phyloP scores from a whole-genome alignment of 805 yeast genomes.

The Ogataea ramenticola region DNA sequence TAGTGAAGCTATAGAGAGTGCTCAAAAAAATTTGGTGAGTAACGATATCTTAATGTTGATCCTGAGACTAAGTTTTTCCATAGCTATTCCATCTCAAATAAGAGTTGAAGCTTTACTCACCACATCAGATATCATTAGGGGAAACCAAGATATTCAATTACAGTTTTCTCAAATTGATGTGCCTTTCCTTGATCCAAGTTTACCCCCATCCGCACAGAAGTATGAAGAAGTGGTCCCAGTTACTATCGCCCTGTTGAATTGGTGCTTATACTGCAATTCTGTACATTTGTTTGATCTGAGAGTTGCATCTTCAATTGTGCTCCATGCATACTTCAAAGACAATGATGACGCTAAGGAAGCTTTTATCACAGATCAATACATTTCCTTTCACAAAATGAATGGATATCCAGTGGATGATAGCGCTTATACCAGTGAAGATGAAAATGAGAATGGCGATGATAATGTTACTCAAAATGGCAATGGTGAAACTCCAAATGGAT shows the following conservation, averaged over 20 bases:
- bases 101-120: conserved; percentile 66
- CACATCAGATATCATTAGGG: conserved; percentile 67
- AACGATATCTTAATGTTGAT: conserved; percentile 61
- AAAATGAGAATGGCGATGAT: neutral
- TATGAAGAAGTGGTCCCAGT: conserved; percentile 52
- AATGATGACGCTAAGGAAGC: conserved; percentile 54
- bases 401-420: conserved; percentile 12
- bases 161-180: conserved; percentile 80
- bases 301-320: conserved; percentile 57
- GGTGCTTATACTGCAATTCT: conserved; percentile 76
- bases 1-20: conserved; percentile 49
- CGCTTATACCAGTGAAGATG: conserved; percentile 4
- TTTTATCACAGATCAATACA: conserved; percentile 63
- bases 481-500: neutral
- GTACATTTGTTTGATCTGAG: conserved; percentile 81
- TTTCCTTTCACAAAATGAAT: conserved; percentile 27
- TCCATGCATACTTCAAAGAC: conserved; percentile 61
- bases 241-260: conserved; percentile 63
- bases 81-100: conserved; percentile 54
- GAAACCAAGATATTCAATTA: conserved; percentile 59
- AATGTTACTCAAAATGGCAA: conserved; percentile 2
- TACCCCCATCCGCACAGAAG: conserved; percentile 24
- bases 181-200: conserved; percentile 74
- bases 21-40: conserved; percentile 55
- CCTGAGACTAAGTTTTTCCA: conserved; percentile 63